Conservation (phyloP, 768 basidiomycete genomes). For the Pleurotus tuber-regium region DNA sequence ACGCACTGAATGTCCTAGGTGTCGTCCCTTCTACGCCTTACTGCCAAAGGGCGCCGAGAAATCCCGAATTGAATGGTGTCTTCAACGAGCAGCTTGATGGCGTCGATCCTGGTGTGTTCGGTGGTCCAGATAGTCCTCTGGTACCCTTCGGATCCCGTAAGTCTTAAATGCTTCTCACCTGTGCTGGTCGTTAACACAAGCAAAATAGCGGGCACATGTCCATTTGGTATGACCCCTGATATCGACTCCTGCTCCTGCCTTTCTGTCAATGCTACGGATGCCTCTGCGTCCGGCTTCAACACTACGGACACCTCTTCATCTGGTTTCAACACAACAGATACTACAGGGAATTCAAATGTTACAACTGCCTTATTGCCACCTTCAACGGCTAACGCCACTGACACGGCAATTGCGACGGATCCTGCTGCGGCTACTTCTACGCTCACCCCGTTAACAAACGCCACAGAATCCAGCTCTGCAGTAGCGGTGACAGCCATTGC, state of each 20-base stretch:
- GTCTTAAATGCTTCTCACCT: too few relatives aligned
- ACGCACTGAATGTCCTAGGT: slow-evolving; percentile 40
- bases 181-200: too few relatives aligned
- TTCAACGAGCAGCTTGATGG: slow-evolving; percentile 41
- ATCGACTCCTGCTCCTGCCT: slow-evolving; percentile 38
- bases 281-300: slow-evolving; percentile 14
- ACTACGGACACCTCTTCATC: slow-evolving; percentile 12
- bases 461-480: too few relatives aligned
- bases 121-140: slow-evolving; percentile 38
- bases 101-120: slow-evolving; percentile 41
- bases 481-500: too few relatives aligned
- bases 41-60: slow-evolving; percentile 38
- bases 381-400: slow-evolving; percentile 12
- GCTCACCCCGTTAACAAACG: too few relatives aligned
- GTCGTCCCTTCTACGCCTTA: slow-evolving; percentile 44
- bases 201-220: slow-evolving; percentile 44
- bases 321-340: slow-evolving; percentile 15
- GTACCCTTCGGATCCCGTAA: slow-evolving; percentile 44
- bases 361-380: too few relatives aligned
- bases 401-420: too few relatives aligned
- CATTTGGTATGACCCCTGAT: slow-evolving; percentile 39
- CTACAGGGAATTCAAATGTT: too few relatives aligned
- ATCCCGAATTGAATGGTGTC: slow-evolving; percentile 38
- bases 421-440: too few relatives aligned
- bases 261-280: slow-evolving; percentile 9